These are phyloP conservation scores for Cucurbita argyrosperma DNA, from an alignment of 306 rosid genomes.

Conservation along the genomic window DNA sequence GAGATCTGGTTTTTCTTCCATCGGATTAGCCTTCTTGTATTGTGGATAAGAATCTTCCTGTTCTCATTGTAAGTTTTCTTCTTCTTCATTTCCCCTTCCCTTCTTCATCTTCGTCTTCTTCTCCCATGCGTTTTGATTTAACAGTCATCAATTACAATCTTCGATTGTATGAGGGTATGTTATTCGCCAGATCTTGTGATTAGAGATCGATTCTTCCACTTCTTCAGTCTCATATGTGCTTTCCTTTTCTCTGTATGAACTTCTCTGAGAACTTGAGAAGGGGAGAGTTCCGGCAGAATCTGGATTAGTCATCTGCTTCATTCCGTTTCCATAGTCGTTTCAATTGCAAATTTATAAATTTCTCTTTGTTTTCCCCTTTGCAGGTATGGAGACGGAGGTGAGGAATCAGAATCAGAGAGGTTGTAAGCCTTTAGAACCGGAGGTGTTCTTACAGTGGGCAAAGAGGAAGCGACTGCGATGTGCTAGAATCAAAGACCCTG, in stretches of 20 bases:
- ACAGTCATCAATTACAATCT: constrained; percentile 2
- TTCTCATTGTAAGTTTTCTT: constrained; percentile 23
- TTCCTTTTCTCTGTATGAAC: background rate
- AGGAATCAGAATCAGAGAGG: constrained; percentile 43
- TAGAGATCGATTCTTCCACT: constrained; percentile 2
- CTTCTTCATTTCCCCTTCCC: background rate
- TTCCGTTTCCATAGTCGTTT: background rate
- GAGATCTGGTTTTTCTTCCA: constrained; percentile 19
- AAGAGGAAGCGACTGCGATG: constrained; percentile 49
- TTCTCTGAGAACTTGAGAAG: background rate
- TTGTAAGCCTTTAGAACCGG: constrained; percentile 37
- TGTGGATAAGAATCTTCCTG: background rate
- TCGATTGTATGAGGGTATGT: background rate
- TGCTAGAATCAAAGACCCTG: constrained; percentile 59
- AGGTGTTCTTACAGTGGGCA: constrained; percentile 74
- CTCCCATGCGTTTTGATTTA: background rate
- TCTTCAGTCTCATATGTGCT: background rate
- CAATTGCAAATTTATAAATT: constrained; percentile 4
- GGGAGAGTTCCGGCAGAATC: background rate
- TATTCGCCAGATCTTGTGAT: constrained; percentile 30
- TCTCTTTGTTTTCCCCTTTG: background rate
- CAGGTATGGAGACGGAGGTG: constrained; percentile 57
- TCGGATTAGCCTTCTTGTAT: background rate
- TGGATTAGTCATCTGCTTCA: background rate
- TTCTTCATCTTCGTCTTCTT: constrained; percentile 1